phyloP scores from a whole-genome alignment of 768 basidiomycete species.

The Trametes cinnabarina region DNA sequence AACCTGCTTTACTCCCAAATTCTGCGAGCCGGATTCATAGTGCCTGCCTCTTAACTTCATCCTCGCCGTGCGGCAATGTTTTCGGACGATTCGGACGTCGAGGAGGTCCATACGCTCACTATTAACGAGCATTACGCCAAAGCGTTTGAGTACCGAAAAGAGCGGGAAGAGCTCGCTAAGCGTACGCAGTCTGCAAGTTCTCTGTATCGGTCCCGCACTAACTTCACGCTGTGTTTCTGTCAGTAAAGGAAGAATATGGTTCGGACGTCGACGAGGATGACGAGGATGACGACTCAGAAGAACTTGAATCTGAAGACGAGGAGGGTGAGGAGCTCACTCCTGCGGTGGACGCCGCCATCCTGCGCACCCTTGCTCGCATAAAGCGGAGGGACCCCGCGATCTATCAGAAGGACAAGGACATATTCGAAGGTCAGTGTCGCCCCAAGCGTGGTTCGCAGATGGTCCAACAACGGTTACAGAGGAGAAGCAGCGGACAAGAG shows the following conservation, averaged over 20 bases:
- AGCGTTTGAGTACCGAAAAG: constrained; percentile 80
- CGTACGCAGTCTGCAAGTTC: constrained; percentile 42
- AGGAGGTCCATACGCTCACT: constrained; percentile 49
- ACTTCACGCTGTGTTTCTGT: neutral
- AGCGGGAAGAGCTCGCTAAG: constrained; percentile 79
- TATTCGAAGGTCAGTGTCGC: constrained; percentile 84
- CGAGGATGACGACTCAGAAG: constrained; percentile 64
- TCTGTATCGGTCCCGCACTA: too few species aligned
- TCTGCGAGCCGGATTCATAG: too few species aligned
- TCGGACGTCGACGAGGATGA: constrained; percentile 62
- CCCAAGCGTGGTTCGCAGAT: too few species aligned
- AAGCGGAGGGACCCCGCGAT: constrained; percentile 80
- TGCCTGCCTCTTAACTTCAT: too few species aligned
- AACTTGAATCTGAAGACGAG: constrained; percentile 85
- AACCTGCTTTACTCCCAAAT: too few species aligned
- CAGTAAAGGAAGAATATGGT: constrained; percentile 88
- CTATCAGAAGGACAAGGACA: constrained; percentile 64
- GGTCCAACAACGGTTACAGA: constrained; percentile 41
- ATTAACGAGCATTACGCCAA: constrained; percentile 79
- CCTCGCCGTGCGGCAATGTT: constrained; percentile 22
- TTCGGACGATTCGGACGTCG: constrained; percentile 37
- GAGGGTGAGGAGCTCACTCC: constrained; percentile 95
- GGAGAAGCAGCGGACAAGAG: constrained; percentile 56
- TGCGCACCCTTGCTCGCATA: constrained; percentile 85
- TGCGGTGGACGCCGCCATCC: constrained; percentile 88